Conservation (phyloP, 768 basidiomycete genomes). For the Nidularia sp. region DNA sequence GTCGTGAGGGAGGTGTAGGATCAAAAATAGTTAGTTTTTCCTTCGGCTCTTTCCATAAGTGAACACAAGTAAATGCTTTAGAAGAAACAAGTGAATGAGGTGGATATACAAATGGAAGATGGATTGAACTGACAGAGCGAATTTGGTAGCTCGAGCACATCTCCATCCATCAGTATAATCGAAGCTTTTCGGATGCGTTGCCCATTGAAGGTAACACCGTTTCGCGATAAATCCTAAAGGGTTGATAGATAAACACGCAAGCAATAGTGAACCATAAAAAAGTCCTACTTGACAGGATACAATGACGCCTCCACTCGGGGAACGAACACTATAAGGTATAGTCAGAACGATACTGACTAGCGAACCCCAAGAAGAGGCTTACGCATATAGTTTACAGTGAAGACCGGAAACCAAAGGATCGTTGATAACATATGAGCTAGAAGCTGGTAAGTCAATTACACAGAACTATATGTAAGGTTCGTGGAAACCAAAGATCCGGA, state of each 20-base stretch:
- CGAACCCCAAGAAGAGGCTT: conserved; percentile 14
- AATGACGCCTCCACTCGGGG: conserved; percentile 67
- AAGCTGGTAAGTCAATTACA: not conserved
- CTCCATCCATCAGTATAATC: conserved; percentile 75
- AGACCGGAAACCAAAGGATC: conserved; percentile 63
- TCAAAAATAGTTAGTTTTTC: conserved; percentile 58
- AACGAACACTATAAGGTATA: conserved; percentile 46
- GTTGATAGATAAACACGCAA: no score
- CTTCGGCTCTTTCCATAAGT: conserved; percentile 48
- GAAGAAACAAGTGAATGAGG: not conserved
- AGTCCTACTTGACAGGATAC: conserved; percentile 69
- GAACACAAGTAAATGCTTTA: conserved; percentile 63
- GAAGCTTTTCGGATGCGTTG: conserved; percentile 63
- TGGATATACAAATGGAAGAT: not conserved
- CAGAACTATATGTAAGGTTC: not conserved
- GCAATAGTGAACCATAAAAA: not conserved
- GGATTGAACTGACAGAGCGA: conserved; percentile 46
- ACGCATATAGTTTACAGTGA: conserved; percentile 83
- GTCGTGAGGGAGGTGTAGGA: conserved; percentile 52
- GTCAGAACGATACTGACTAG: conserved; percentile 1
- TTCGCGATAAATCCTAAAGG: conserved; percentile 68
- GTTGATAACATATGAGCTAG: conserved; percentile 61
- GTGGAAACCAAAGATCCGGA: conserved; percentile 55
- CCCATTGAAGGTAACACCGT: conserved; percentile 70
- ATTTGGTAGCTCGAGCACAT: conserved; percentile 62